A percentile compares a stretch with the other conserved stretches of the same genome.
These are phyloP conservation scores for Candida krabiensis DNA, from an alignment of 805 yeast genomes.

Conservation along the genomic window DNA sequence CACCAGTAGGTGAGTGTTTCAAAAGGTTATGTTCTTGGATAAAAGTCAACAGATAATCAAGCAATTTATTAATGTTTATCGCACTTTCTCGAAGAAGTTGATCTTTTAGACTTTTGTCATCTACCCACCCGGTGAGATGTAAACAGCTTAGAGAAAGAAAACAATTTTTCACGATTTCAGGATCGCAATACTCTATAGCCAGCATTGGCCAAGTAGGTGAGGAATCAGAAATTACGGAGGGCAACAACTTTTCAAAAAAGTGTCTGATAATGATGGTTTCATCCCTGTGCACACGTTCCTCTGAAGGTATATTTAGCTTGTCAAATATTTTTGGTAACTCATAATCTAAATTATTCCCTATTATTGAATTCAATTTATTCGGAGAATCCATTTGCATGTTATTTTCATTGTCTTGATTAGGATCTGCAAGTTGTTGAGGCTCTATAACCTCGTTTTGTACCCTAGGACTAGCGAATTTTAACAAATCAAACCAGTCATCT, in stretches of 20 bases:
- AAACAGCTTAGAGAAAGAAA: constrained; percentile 49
- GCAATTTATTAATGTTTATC: constrained; percentile 45
- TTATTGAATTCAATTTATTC: too few species aligned
- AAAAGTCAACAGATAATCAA: constrained; percentile 44
- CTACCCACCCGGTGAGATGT: constrained; percentile 33
- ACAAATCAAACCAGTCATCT: too few species aligned
- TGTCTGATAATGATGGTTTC: constrained; percentile 11
- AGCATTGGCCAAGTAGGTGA: constrained; percentile 51
- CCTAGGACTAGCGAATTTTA: too few species aligned
- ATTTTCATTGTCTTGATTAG: constrained; percentile 1
- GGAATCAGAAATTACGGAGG: constrained; percentile 39
- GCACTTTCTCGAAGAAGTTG: constrained; percentile 45
- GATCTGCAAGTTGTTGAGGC: too few species aligned
- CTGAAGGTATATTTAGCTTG: constrained; percentile 6
- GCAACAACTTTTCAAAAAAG: constrained; percentile 44
- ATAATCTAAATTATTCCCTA: constrained; percentile 7
- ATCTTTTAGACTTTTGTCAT: constrained; percentile 41
- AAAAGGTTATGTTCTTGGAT: constrained; percentile 27
- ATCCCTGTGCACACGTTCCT: constrained; percentile 3
- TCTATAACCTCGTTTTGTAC: too few species aligned
- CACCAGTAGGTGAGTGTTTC: constrained; percentile 8
- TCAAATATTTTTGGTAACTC: constrained; percentile 8
- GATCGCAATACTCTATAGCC: constrained; percentile 49
- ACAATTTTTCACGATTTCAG: constrained; percentile 48
- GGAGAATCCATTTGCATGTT: constrained; percentile 1